phyloP scores from a whole-genome alignment of 2,329 filamentous ascomycete species.

The Akanthomyces lecanii region DNA sequence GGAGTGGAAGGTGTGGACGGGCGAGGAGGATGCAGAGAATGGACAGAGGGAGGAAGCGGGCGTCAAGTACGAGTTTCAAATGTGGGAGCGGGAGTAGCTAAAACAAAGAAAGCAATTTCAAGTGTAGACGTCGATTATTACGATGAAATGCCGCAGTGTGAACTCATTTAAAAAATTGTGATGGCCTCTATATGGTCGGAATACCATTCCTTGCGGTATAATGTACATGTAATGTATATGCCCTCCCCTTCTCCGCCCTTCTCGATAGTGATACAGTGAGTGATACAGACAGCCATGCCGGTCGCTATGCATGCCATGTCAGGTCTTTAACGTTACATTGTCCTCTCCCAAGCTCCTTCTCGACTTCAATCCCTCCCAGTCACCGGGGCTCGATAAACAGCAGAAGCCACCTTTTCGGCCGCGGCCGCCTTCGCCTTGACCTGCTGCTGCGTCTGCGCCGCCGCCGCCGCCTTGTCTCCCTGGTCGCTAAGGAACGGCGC shows the following conservation, averaged over 20 bases:
- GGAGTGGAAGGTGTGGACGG: slow-evolving; percentile 60
- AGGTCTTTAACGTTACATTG: slow-evolving; percentile 4
- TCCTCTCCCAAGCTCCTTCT: background rate
- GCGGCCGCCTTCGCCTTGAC: slow-evolving; percentile 6
- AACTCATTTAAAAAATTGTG: background rate
- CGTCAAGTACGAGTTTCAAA: slow-evolving; percentile 65
- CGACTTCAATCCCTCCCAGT: background rate
- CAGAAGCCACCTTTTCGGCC: background rate
- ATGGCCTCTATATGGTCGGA: background rate
- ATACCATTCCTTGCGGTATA: background rate
- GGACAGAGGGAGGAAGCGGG: slow-evolving; percentile 59
- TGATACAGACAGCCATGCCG: slow-evolving; percentile 18
- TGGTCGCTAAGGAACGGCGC: slow-evolving; percentile 35
- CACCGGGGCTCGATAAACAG: background rate
- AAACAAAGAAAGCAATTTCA: no score
- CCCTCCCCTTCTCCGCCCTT: background rate
- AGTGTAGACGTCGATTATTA: background rate
- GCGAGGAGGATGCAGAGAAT: slow-evolving; percentile 53
- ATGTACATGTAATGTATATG: slow-evolving; percentile 13
- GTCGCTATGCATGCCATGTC: background rate
- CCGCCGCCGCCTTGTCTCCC: slow-evolving; percentile 1
- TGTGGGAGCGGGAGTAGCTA: slow-evolving; percentile 57
- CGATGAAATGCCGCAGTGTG: slow-evolving; percentile 5
- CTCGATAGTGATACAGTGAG: slow-evolving; percentile 8
- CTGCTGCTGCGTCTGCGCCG: background rate